Conservation (phyloP, 1,139 yeast genomes). For the Debaryomyces nepalensis region DNA sequence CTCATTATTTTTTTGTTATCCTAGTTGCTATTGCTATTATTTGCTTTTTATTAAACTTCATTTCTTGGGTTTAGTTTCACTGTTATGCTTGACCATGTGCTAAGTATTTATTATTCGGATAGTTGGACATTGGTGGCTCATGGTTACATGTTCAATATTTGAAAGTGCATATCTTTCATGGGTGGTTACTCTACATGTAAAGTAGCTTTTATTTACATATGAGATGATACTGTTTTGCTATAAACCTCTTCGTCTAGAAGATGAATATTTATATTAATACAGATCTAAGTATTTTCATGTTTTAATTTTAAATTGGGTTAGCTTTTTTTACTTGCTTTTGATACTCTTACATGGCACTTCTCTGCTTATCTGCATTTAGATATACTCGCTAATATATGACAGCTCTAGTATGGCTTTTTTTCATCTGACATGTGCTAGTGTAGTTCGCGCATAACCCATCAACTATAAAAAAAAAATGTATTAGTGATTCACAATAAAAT, state of each 20-base stretch:
- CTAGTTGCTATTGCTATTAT: not conserved
- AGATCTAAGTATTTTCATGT: slow-evolving; percentile 4
- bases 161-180: not conserved
- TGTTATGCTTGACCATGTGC: not conserved
- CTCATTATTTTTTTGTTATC: slow-evolving; percentile 8
- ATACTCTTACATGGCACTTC: slow-evolving; percentile 6
- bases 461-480: not conserved
- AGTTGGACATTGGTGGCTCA: not conserved
- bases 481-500: too few species aligned
- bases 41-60: slow-evolving; percentile 3
- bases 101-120: not conserved
- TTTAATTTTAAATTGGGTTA: slow-evolving; percentile 7
- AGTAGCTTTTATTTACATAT: not conserved
- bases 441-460: too few species aligned
- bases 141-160: slow-evolving; percentile 2
- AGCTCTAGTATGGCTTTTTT: not conserved
- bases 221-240: slow-evolving; percentile 2
- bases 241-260: slow-evolving; percentile 7
- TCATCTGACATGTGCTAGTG: too few species aligned
- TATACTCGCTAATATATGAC: not conserved
- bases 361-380: slow-evolving; percentile 3
- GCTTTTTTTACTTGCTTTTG: slow-evolving; percentile 3
- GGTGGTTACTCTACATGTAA: not conserved
- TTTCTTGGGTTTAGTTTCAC: slow-evolving; percentile 3
- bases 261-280: slow-evolving; percentile 1